A percentile compares a stretch with the other conserved stretches of the same genome.
These are phyloP conservation scores for Rhodotorula sp. DNA, from an alignment of 1,284 basidiomycete genomes.

Conservation along the genomic window DNA sequence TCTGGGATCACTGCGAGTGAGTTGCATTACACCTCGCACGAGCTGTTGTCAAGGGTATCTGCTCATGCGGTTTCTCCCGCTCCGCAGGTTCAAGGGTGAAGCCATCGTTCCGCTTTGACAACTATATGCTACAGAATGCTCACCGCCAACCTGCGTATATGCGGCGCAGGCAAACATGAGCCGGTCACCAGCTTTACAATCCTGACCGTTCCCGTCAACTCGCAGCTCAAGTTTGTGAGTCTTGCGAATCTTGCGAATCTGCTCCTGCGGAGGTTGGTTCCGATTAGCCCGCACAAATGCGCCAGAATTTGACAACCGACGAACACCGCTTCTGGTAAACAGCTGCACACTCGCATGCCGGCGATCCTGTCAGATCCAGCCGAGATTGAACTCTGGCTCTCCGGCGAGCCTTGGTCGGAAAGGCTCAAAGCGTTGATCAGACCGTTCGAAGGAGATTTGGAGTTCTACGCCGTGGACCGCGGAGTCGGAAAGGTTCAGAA, in stretches of 20 bases:
- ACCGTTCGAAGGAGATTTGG: conserved; percentile 65
- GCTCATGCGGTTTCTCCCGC: too few relatives aligned
- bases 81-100: conserved; percentile 45
- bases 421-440: conserved; percentile 62
- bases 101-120: too few relatives aligned
- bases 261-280: not conserved
- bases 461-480: conserved; percentile 80
- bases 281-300: too few relatives aligned
- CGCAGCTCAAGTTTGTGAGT: conserved; percentile 49
- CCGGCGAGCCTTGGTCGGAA: conserved; percentile 61
- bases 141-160: too few relatives aligned
- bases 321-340: not conserved
- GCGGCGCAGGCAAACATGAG: conserved; percentile 54
- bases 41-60: conserved; percentile 29
- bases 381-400: conserved; percentile 71
- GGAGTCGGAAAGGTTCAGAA: conserved; percentile 88
- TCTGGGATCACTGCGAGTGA: conserved; percentile 69
- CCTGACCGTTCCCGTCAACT: conserved; percentile 65
- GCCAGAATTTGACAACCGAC: too few relatives aligned
- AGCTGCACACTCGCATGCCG: conserved; percentile 85
- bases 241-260: not conserved
- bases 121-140: too few relatives aligned
- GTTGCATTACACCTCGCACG: conserved; percentile 30
- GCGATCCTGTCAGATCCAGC: conserved; percentile 68
- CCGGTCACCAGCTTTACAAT: conserved; percentile 82